These are phyloP conservation scores for Jackrogersella minutella DNA, from an alignment of 495 filamentous ascomycete species.

Conservation along the genomic window DNA sequence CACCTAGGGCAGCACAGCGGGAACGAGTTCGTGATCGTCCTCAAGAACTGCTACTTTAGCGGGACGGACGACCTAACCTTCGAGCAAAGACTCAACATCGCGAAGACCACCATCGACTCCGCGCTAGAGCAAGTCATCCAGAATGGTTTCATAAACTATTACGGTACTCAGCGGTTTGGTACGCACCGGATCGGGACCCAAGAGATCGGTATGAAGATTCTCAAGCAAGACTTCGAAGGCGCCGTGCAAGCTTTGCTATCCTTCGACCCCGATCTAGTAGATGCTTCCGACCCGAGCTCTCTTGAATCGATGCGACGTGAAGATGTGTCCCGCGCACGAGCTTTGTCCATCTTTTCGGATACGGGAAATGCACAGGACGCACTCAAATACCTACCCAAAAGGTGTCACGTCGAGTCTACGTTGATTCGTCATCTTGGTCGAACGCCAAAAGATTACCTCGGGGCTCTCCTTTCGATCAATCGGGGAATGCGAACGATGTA, in stretches of 20 bases:
- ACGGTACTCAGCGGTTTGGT: constrained; percentile 92
- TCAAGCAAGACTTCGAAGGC: constrained; percentile 79
- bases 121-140: constrained; percentile 63
- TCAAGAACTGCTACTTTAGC: constrained; percentile 78
- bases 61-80: constrained; percentile 48
- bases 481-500: constrained; percentile 90
- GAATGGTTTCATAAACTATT: constrained; percentile 94
- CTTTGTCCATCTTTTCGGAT: constrained; percentile 73
- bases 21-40: constrained; percentile 90
- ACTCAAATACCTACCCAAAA: constrained; percentile 73
- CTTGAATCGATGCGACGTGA: constrained; percentile 56
- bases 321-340: constrained; percentile 77
- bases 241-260: constrained; percentile 77
- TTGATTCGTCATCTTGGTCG: constrained; percentile 77
- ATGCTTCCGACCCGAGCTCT: constrained; percentile 47
- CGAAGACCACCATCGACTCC: constrained; percentile 48
- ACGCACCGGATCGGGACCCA: constrained; percentile 84
- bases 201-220: constrained; percentile 79
- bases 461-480: constrained; percentile 77
- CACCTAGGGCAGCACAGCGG: constrained; percentile 83
- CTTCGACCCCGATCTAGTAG: constrained; percentile 64
- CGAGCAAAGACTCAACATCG: constrained; percentile 48
- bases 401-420: constrained; percentile 78
- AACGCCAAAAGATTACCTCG: constrained; percentile 69
- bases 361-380: constrained; percentile 64